phyloP scores from a whole-genome alignment of 129 eudicot genomes.

The Centella asiatica region DNA sequence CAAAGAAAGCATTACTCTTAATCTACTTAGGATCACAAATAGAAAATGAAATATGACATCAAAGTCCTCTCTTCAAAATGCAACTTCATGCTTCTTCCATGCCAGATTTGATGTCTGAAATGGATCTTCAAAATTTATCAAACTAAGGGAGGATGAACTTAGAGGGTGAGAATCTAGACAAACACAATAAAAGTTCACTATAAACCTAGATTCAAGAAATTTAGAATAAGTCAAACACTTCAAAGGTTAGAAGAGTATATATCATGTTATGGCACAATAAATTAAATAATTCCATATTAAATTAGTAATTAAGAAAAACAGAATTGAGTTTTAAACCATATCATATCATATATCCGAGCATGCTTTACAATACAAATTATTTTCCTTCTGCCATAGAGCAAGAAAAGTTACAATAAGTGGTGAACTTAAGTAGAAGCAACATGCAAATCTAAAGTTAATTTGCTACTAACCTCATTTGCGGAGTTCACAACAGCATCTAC shows the following conservation, averaged over 20 bases:
- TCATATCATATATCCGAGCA: neutral
- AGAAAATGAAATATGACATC: neutral
- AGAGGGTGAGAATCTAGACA: neutral
- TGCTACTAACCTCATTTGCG: constrained; percentile 74
- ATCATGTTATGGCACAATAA: neutral
- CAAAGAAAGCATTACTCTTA: neutral
- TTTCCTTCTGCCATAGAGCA: constrained; percentile 5
- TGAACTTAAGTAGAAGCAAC: constrained; percentile 14
- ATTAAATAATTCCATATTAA: too few relatives aligned
- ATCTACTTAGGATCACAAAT: neutral
- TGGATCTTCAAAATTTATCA: neutral
- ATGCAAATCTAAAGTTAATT: neutral
- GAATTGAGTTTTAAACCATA: neutral
- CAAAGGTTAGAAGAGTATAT: neutral
- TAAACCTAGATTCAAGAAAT: neutral
- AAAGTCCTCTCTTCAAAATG: neutral
- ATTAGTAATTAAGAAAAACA: too few relatives aligned
- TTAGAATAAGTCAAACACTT: neutral
- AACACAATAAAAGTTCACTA: neutral
- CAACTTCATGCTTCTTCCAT: neutral
- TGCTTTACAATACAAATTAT: neutral
- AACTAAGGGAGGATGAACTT: too few relatives aligned
- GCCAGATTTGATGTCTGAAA: neutral
- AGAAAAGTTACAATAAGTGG: constrained; percentile 2
- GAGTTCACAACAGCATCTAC: constrained; percentile 99